These are phyloP conservation scores for Coemansia sp. DNA, from an alignment of 192 early-diverging fungal genomes.

Conservation along the genomic window DNA sequence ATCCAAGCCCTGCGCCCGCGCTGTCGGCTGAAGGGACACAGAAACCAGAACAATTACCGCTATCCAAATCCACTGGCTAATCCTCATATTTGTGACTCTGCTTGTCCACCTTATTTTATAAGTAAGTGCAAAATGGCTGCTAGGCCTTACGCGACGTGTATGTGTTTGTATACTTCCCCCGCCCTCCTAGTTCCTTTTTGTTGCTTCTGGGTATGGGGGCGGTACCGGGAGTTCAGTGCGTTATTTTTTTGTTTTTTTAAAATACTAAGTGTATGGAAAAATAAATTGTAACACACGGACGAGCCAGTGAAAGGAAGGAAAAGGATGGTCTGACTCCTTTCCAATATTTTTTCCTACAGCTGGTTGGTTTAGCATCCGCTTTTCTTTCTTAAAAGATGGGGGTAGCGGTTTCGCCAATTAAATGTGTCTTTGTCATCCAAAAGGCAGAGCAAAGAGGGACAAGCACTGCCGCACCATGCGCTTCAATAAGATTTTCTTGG, in stretches of 20 bases:
- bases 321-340: background rate
- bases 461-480: background rate
- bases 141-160: background rate
- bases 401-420: background rate
- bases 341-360: background rate
- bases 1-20: background rate
- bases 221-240: background rate
- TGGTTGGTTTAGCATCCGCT: background rate
- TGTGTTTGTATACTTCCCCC: background rate
- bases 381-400: background rate
- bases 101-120: background rate
- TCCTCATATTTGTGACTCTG: slow-evolving; percentile 7
- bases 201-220: slow-evolving; percentile 2
- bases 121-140: background rate
- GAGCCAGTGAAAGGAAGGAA: slow-evolving; percentile 1
- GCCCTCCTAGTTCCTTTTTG: slow-evolving; percentile 1
- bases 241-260: background rate
- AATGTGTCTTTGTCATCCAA: background rate
- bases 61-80: slow-evolving; percentile 4
- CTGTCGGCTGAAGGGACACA: background rate
- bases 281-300: background rate
- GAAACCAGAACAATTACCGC: slow-evolving; percentile 7
- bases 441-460: background rate
- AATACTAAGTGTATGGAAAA: slow-evolving; percentile 5
- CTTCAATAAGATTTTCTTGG: background rate